Base-by-base conservation (phyloP, 2,329 filamentous ascomycete genomes). In the Chaetomium globosum region DNA sequence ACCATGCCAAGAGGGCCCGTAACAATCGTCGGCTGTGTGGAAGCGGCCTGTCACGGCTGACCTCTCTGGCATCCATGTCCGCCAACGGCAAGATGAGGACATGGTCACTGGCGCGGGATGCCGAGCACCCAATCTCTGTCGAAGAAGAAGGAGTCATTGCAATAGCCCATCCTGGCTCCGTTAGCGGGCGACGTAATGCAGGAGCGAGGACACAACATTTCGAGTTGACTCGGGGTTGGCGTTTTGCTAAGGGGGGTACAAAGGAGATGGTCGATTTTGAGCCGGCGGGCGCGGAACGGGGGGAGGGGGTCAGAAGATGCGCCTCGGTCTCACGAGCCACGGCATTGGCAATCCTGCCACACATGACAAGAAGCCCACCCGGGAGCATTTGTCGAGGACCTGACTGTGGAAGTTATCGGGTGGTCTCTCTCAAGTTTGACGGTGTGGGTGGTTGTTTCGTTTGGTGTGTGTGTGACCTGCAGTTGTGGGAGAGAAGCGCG, bases 81-180 rank as follows among this genome's bases (percentile, higher is more conserved):
- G 30, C 51, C 28, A 28, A 31, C 28, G 13, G 54, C 16, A 21
- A 39, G 23, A 33, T 39, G 33, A 39, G 23, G 23, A 26, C 33
- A 64, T 43, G 52, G 48, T 64, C 55, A 52, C 55, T 66, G 43
- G 65, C 66, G 69, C 57, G 69, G 69, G 68, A 68, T 71, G 66
- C 67, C 59, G 28, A 58, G 26, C 10, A 49, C 57, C 56, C 52
- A 55, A 58, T 63, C 56, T 52, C 49, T 46, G 31, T 48, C 30
- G 49, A 36, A 36, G 31, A 48, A n/a, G 36, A 52, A 8, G 46
- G 46, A 48, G 5, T 12, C 21, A 12, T 48, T 23, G n/a, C 51
- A 19, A 2, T 46, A 23, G n/a, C 48, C 48, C 33, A 19, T 28
- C n/a, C 36, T 48, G 4, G 21, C 19, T 28, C 13, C 9, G 36